Evolutionary conservation across 2,329 filamentous ascomycete genomes (phyloP).

Genomic region (Simplicillium sp.): DNA sequence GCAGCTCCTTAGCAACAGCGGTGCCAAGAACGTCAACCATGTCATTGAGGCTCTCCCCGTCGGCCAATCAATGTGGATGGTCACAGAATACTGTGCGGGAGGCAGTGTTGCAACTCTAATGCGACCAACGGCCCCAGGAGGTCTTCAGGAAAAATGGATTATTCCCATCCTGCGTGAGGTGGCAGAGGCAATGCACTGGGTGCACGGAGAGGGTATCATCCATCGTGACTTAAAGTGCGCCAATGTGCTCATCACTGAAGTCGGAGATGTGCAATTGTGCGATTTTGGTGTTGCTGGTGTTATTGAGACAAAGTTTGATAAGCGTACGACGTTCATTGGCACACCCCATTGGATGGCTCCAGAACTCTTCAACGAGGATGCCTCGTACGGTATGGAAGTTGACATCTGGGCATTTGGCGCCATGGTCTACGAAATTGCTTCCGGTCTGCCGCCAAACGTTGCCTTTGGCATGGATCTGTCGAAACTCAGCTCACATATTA

Average conservation of each 20-base stretch:
- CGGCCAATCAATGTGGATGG: slow-evolving; percentile 76
- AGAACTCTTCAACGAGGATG: slow-evolving; percentile 58
- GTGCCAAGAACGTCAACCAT: slow-evolving; percentile 70
- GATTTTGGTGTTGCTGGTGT: slow-evolving; percentile 79
- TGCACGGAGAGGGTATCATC: slow-evolving; percentile 59
- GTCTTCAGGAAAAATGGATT: slow-evolving; percentile 62
- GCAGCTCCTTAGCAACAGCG: slow-evolving; percentile 62
- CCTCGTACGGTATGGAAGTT: slow-evolving; percentile 60
- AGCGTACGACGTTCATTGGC: slow-evolving; percentile 71
- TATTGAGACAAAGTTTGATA: slow-evolving; percentile 65
- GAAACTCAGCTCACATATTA: slow-evolving; percentile 46
- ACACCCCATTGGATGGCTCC: slow-evolving; percentile 84
- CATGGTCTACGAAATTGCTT: slow-evolving; percentile 73
- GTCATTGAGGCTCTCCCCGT: slow-evolving; percentile 72
- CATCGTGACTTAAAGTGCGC: slow-evolving; percentile 67
- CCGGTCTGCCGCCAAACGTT: slow-evolving; percentile 64
- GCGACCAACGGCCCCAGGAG: slow-evolving; percentile 56
- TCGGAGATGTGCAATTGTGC: slow-evolving; percentile 68
- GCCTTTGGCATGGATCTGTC: slow-evolving; percentile 37
- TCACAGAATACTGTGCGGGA: slow-evolving; percentile 78
- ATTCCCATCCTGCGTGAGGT: slow-evolving; percentile 59
- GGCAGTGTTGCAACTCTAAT: slow-evolving; percentile 70
- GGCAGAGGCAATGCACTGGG: slow-evolving; percentile 56
- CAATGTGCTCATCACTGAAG: slow-evolving; percentile 71
- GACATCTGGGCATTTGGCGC: slow-evolving; percentile 84